Evolutionary conservation across 2,329 filamentous ascomycete genomes (phyloP).

Genomic region (Alternaria arborescens): DNA sequence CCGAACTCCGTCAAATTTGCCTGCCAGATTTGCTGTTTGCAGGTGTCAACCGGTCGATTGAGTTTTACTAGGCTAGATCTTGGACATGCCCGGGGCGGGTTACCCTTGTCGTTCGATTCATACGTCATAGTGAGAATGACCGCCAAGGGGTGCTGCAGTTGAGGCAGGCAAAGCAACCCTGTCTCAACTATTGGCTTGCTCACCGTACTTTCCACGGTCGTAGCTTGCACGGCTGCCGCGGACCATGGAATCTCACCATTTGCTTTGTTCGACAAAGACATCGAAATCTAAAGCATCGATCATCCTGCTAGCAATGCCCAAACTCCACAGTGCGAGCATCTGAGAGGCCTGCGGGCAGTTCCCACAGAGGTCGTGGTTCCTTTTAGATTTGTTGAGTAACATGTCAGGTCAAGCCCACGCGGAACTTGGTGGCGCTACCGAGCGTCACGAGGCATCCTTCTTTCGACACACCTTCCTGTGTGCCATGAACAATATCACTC

Average conservation of each 20-base stretch:
- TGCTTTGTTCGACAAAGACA: conserved; percentile 7
- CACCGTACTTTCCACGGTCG: conserved; percentile 28
- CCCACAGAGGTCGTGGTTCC: conserved; percentile 5
- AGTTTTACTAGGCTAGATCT: conserved; percentile 16
- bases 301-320: conserved; percentile 1
- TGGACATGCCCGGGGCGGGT: conserved; percentile 6
- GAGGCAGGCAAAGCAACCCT: conserved; percentile 22
- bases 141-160: conserved; percentile 23
- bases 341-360: background rate
- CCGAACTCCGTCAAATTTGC: background rate
- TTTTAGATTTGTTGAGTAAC: conserved; percentile 18
- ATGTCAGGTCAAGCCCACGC: conserved; percentile 21
- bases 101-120: conserved; percentile 14
- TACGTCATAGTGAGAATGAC: conserved; percentile 27
- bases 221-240: conserved; percentile 12
- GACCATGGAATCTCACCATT: background rate
- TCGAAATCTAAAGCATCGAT: background rate
- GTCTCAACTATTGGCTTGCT: conserved; percentile 16
- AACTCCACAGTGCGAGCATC: background rate
- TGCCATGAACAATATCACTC: conserved; percentile 1
- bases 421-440: conserved; percentile 26
- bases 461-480: conserved; percentile 5
- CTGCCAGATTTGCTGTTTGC: conserved; percentile 1
- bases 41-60: conserved; percentile 14
- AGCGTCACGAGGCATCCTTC: conserved; percentile 23